Evolutionary conservation across 306 rosid genomes (phyloP), one percentile per base, ranked within the genome.

Genomic region (Ceratonia siliqua): DNA sequence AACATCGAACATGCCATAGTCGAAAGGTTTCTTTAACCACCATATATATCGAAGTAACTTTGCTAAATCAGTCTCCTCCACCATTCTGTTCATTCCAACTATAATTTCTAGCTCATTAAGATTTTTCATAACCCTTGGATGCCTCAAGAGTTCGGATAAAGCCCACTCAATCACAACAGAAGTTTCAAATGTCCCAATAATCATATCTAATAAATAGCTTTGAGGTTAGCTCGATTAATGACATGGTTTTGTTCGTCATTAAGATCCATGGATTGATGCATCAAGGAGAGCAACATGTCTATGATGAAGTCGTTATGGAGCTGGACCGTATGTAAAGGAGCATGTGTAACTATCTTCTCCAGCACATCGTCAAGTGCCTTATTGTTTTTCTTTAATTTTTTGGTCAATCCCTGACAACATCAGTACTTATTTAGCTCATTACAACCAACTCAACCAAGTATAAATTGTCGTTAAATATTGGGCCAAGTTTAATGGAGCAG

Each of bases 201-300:
- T 39, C 81, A 84, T 62, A 33, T 83, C 83, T 3, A 67, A 0
- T 4, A 82, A 33, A 82, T 68, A 45, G 82, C 83, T 21, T 69
- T 82, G 14, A 68, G 53, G 49, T 52, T 42, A 5, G 62, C 24
- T n/a, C 74, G 36, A 2, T 38, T 43, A 11, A 78, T 21, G 3
- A 7, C 18, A n/a, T 13, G 12, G 9, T 12, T 46, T 17, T 73
- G n/a, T 11, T 67, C 39, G 2, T 66, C 79, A 0, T 32, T 21
- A 0, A 57, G 54, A 5, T 61, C 70, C 35, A 72, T 10, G 0
- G 68, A 25, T 30, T 63, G 59, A 7, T 76, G 14, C 33, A 43
- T 27, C 39, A 57, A 39, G 1, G 80, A 78, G 1, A 82, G 78
- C 33, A 78, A 53, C 3, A 43, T 18, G 65, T 62, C 65, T 6